Percentiles rank a stretch among this genome's conserved stretches.
phyloP scores from a whole-genome alignment of 2,329 filamentous ascomycete genomes.

The Curvularia lunata region DNA sequence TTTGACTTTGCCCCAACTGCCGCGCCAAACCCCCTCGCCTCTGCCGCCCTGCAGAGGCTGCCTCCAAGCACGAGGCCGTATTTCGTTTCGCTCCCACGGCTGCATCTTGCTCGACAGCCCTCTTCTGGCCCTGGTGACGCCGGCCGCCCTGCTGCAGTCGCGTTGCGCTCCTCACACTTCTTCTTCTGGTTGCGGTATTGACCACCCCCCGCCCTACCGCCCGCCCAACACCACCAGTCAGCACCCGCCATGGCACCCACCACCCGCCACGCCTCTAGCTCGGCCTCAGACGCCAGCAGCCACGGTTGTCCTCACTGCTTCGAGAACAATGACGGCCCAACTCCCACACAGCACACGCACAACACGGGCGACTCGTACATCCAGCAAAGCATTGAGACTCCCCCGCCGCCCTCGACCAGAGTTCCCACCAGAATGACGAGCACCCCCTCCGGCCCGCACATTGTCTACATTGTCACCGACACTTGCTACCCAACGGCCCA shows the following conservation, averaged over 20 bases:
- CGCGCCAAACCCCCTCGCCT: background rate
- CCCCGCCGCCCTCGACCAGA: constrained; percentile 9
- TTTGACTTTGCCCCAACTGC: constrained; percentile 7
- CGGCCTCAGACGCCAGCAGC: background rate
- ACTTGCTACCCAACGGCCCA: constrained; percentile 25
- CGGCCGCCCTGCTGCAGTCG: background rate
- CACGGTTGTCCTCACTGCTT: constrained; percentile 1
- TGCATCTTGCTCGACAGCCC: background rate
- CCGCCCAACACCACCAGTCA: background rate
- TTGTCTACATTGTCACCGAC: constrained; percentile 33
- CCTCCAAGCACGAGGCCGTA: background rate
- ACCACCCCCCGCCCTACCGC: background rate
- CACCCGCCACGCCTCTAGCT: constrained; percentile 3
- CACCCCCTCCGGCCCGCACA: constrained; percentile 7
- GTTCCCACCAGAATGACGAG: constrained; percentile 1
- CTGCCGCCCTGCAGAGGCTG: background rate
- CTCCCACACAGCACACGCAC: constrained; percentile 16
- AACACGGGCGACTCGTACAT: constrained; percentile 12
- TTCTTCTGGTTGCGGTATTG: background rate
- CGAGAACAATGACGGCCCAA: constrained; percentile 12
- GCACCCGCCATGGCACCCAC: constrained; percentile 5
- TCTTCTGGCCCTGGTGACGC: background rate
- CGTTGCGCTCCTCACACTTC: background rate
- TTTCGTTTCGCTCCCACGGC: background rate
- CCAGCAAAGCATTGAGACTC: constrained; percentile 15